Evolutionary conservation across 2,329 filamentous ascomycete species (phyloP).

Genomic region (Diaporthe destruens): DNA sequence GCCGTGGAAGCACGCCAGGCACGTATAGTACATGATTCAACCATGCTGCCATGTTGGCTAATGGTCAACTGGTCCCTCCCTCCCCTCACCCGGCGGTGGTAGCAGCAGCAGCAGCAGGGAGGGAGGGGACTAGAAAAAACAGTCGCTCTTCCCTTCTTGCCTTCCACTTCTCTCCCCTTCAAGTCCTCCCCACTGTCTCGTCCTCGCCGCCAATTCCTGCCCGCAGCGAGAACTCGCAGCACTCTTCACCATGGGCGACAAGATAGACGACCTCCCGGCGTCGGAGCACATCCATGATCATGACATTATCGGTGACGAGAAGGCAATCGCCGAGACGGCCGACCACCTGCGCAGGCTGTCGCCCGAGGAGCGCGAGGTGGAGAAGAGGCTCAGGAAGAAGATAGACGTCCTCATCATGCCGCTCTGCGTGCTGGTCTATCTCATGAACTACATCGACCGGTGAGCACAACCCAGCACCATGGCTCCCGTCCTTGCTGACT

Average conservation of each 20-base stretch:
- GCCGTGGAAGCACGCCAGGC: neutral
- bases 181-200: neutral
- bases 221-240: no score
- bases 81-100: constrained; percentile 15
- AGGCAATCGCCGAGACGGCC: constrained; percentile 13
- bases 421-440: constrained; percentile 77
- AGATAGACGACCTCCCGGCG: constrained; percentile 30
- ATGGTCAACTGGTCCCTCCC: neutral
- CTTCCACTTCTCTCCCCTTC: no score
- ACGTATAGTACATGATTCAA: no score
- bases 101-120: neutral
- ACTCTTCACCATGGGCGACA: constrained; percentile 28
- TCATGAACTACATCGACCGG: constrained; percentile 74
- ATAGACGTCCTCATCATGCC: constrained; percentile 76
- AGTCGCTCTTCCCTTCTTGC: no score
- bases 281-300: constrained; percentile 39
- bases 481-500: constrained; percentile 4
- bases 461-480: constrained; percentile 38
- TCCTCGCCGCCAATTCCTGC: neutral
- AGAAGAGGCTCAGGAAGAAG: constrained; percentile 71
- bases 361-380: constrained; percentile 53
- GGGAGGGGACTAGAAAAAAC: constrained; percentile 20
- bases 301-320: constrained; percentile 29
- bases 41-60: neutral
- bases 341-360: constrained; percentile 37